phyloP scores from a whole-genome alignment of 2,329 filamentous ascomycete genomes.

The Tricladium varicosporioides region DNA sequence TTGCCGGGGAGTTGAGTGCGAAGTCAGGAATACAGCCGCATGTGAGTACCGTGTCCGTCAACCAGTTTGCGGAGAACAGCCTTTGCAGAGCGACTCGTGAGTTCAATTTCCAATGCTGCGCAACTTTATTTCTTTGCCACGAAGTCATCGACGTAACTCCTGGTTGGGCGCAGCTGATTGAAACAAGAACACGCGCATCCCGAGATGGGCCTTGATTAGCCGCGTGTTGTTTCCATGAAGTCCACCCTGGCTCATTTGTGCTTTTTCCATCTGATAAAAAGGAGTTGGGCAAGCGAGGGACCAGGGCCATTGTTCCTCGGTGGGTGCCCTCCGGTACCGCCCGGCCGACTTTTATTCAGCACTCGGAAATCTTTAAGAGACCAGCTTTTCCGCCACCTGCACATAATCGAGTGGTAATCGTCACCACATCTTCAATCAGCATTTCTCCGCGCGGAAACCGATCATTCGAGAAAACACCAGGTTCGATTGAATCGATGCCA shows the following conservation, averaged over 20 bases:
- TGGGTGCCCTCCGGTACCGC: background rate
- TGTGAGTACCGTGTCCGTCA: background rate
- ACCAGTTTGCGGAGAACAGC: background rate
- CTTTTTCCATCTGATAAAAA: background rate
- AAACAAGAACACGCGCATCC: background rate
- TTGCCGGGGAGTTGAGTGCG: background rate
- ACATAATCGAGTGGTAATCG: background rate
- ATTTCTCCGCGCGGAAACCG: background rate
- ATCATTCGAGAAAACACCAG: background rate
- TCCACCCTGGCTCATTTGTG: background rate
- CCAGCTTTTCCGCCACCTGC: background rate
- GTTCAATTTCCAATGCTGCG: too few relatives aligned
- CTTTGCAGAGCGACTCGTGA: background rate
- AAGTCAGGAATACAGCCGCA: background rate
- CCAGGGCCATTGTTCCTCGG: background rate
- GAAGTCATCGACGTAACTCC: background rate
- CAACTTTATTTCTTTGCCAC: background rate
- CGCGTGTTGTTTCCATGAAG: background rate
- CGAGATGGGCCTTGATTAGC: background rate
- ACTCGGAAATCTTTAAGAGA: background rate
- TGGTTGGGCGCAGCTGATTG: background rate
- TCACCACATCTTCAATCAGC: background rate
- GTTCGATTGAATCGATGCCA: slow-evolving; percentile 12
- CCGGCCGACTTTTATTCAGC: background rate
- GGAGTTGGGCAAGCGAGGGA: background rate